Base-by-base conservation (phyloP, 345 rosid species). In the Eucalyptus tenuipes region DNA sequence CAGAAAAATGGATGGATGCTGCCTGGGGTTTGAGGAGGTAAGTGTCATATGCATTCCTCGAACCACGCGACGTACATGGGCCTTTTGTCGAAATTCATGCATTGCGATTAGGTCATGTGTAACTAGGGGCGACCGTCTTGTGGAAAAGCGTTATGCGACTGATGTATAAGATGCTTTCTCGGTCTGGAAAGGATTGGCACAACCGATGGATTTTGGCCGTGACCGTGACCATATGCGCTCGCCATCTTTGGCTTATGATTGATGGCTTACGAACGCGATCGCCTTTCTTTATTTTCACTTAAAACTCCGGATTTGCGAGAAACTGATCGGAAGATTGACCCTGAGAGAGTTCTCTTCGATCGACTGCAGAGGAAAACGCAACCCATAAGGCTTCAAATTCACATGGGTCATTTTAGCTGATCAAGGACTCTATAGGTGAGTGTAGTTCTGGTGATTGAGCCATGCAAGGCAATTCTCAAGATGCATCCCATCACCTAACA, bases 221-320 rank as follows among this genome's bases (percentile, higher is more conserved):
- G n/a, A 25, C 66, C 66, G 31, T 59, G 37, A 64, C 71, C 71
- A 64, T 29, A 64, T 64, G 68, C 68, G 27, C 68, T 61, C 22
- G 1, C 75, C 37, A 64, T 64, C 40, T n/a, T 64, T 64, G 75
- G 75, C 75, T n/a, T 29, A 61, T 64, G 18, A 64, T 64, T 14
- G 31, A 31, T n/a, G 37, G 37, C 75, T 64, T 64, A 64, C 10
- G 3, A 64, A 64, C 75, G 8, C 0, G 40, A 64, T 14, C 2
- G 18, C 37, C 10, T 64, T 13, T 59, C 66, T 59, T 27, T 27
- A 59, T 27, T 12, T 59, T 59, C 15, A n/a, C 75, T 64, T 64
- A 12, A 13, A n/a, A 7, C 40, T 7, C 18, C 37, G 0, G 5
- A 64, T 64, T n/a, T 1, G 40, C 3, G 1, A n/a, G 20, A 31